Conservation (phyloP, 1,284 basidiomycete genomes). For the Stereum hirsutum region DNA sequence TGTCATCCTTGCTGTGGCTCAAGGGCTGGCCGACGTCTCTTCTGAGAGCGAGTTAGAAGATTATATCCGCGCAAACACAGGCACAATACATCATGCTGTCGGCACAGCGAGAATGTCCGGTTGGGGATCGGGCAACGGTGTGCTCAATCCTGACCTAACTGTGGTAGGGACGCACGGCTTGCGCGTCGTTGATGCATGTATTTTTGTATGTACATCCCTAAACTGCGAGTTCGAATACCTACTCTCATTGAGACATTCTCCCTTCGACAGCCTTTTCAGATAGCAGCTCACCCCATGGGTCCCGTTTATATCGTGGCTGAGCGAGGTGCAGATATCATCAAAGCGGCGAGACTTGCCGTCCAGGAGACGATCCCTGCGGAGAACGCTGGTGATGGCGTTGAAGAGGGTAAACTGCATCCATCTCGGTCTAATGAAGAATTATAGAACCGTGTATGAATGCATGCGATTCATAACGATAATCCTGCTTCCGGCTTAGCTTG, state of each 20-base stretch:
- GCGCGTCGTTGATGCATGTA: slow-evolving; percentile 12
- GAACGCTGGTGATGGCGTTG: too few relatives aligned
- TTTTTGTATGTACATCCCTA: neutral
- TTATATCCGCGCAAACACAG: slow-evolving; percentile 18
- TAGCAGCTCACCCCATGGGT: neutral
- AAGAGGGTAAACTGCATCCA: too few relatives aligned
- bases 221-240: neutral
- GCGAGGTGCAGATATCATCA: neutral
- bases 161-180: slow-evolving; percentile 13
- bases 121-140: slow-evolving; percentile 9
- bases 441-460: too few relatives aligned
- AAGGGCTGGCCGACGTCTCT: slow-evolving; percentile 5
- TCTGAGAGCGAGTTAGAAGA: slow-evolving; percentile 22
- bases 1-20: neutral
- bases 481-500: too few relatives aligned
- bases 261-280: neutral
- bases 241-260: neutral
- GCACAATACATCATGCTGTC: slow-evolving; percentile 24
- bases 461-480: too few relatives aligned
- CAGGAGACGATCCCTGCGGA: too few relatives aligned
- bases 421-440: too few relatives aligned
- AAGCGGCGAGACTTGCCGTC: neutral
- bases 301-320: neutral
- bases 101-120: slow-evolving; percentile 14
- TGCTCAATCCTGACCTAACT: slow-evolving; percentile 13